phyloP scores from a whole-genome alignment of 169 alveolate species.

The Plasmodium yoelii region DNA sequence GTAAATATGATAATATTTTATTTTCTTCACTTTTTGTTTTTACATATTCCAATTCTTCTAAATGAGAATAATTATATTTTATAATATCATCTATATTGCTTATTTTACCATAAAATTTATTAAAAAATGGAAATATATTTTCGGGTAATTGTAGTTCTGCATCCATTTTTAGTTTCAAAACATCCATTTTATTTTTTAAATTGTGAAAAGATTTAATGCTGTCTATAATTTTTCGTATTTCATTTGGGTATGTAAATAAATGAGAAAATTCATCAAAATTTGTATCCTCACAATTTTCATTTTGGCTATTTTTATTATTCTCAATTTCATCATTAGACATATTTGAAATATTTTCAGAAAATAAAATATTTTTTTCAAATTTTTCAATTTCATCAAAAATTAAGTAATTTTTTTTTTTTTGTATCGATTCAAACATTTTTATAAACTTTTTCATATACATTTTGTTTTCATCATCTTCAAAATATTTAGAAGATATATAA shows the following conservation, averaged over 20 bases:
- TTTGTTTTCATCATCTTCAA: neutral
- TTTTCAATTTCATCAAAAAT: slow-evolving; percentile 38
- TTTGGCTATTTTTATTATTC: neutral
- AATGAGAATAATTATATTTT: neutral
- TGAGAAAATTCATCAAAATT: neutral
- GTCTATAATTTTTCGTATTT: slow-evolving; percentile 31
- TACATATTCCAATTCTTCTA: neutral
- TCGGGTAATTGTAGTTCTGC: slow-evolving; percentile 63
- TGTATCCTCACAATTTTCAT: slow-evolving; percentile 6
- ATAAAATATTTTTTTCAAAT: slow-evolving; percentile 26
- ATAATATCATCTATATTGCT: neutral
- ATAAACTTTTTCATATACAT: slow-evolving; percentile 9
- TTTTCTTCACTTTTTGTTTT: slow-evolving; percentile 6
- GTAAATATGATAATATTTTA: neutral
- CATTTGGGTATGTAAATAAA: slow-evolving; percentile 20
- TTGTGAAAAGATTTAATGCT: slow-evolving; percentile 9
- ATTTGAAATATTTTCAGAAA: neutral
- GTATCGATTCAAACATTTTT: neutral
- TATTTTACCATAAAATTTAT: slow-evolving; percentile 9
- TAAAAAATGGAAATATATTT: slow-evolving; percentile 1
- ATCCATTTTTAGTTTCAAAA: slow-evolving; percentile 62
- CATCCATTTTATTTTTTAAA: slow-evolving; percentile 32
- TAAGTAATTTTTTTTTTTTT: neutral
- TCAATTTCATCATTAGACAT: neutral
- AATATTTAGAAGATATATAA: slow-evolving; percentile 20